Conservation (phyloP, 345 rosid species). For the Melastoma malabathricum region DNA sequence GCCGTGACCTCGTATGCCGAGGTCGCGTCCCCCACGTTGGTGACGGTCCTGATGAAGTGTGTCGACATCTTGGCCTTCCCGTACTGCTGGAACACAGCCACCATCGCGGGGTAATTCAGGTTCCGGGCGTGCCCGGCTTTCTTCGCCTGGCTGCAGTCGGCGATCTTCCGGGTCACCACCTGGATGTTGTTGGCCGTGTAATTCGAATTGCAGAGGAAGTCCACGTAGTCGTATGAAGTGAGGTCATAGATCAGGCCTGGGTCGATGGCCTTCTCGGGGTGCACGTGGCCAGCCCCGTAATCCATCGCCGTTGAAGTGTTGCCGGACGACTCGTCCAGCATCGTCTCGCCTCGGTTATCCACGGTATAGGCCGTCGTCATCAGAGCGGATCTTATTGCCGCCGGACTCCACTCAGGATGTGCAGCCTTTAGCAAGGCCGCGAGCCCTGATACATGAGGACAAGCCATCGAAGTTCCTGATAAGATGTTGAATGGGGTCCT, state of each 20-base stretch:
- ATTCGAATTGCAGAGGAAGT: slow-evolving; percentile 67
- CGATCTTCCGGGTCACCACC: slow-evolving; percentile 45
- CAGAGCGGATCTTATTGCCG: slow-evolving; percentile 68
- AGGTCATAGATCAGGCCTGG: slow-evolving; percentile 73
- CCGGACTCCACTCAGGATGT: slow-evolving; percentile 85
- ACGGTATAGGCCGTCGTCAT: slow-evolving; percentile 75
- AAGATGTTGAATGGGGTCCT: slow-evolving; percentile 70
- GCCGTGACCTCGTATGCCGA: slow-evolving; percentile 37
- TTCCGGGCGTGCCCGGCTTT: slow-evolving; percentile 65
- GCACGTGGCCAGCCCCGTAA: slow-evolving; percentile 75
- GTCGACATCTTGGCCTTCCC: slow-evolving; percentile 48
- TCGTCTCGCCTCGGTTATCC: slow-evolving; percentile 43
- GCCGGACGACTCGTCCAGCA: slow-evolving; percentile 75
- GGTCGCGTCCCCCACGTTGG: slow-evolving; percentile 59
- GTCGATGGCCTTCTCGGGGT: slow-evolving; percentile 81
- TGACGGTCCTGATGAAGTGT: slow-evolving; percentile 66
- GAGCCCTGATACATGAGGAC: slow-evolving; percentile 85
- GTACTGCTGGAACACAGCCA: slow-evolving; percentile 51
- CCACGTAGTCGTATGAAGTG: slow-evolving; percentile 49
- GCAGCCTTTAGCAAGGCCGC: slow-evolving; percentile 86
- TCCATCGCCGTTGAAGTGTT: slow-evolving; percentile 57
- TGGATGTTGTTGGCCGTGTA: slow-evolving; percentile 49
- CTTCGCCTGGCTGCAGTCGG: slow-evolving; percentile 53
- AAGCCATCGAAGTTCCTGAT: slow-evolving; percentile 95
- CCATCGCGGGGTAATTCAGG: slow-evolving; percentile 66